A percentile compares a stretch with the other conserved stretches of the same genome.
phyloP scores from a whole-genome alignment of 129 eudicot species.

The Chrysanthemum makinoi region DNA sequence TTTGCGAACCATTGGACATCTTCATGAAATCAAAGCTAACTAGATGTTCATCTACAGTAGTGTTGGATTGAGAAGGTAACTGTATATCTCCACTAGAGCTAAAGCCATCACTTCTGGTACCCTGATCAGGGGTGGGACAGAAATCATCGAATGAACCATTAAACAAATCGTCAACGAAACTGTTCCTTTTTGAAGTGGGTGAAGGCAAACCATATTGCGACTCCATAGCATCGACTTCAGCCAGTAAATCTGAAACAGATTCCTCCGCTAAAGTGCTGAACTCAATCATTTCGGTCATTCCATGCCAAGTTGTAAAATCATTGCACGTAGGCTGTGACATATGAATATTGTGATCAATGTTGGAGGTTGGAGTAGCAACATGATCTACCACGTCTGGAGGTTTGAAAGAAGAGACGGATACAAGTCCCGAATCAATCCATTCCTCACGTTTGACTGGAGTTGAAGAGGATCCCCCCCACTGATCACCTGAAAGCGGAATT shows the following conservation, averaged over 20 bases:
- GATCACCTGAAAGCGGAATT: slow-evolving; percentile 49
- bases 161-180: slow-evolving; percentile 60
- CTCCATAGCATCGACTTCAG: slow-evolving; percentile 98
- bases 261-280: slow-evolving; percentile 90
- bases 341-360: slow-evolving; percentile 34
- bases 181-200: slow-evolving; percentile 76
- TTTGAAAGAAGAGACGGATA: slow-evolving; percentile 30
- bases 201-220: slow-evolving; percentile 75
- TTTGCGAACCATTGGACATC: slow-evolving; percentile 33
- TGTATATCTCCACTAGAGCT: slow-evolving; percentile 73
- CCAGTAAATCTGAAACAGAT: slow-evolving; percentile 86
- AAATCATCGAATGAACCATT: slow-evolving; percentile 68
- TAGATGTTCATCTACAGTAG: slow-evolving; percentile 28
- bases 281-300: slow-evolving; percentile 59
- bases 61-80: slow-evolving; percentile 42
- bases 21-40: slow-evolving; percentile 40
- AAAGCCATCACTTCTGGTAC: slow-evolving; percentile 58
- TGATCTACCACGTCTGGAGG: slow-evolving; percentile 44
- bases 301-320: slow-evolving; percentile 53
- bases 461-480: slow-evolving; percentile 58
- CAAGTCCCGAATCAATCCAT: slow-evolving; percentile 50
- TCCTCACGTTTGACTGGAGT: slow-evolving; percentile 48
- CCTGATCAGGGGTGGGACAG: slow-evolving; percentile 56
- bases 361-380: slow-evolving; percentile 42
- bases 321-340: slow-evolving; percentile 32